Conservation (phyloP, 2,329 filamentous ascomycete genomes). For the Cercospora sp. region DNA sequence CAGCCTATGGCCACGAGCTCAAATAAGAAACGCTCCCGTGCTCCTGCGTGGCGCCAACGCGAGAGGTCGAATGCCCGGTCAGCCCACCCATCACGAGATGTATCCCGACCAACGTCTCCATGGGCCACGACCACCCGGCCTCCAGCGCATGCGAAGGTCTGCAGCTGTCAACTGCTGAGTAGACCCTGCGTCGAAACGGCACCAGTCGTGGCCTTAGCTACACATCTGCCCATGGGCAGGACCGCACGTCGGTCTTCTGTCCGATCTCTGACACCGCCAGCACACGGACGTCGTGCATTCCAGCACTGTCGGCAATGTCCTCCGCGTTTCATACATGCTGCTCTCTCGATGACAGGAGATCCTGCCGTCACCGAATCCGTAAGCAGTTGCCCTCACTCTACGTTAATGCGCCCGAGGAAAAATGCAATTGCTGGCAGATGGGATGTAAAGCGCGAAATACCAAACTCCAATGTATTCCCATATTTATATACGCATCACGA, state of each 20-base stretch:
- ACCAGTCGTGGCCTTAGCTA: neutral
- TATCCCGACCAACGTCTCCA: neutral
- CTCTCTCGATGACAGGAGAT: too few species aligned
- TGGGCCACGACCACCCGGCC: neutral
- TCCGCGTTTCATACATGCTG: too few species aligned
- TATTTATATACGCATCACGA: neutral
- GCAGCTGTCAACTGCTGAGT: neutral
- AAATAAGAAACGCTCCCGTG: neutral
- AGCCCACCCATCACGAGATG: neutral
- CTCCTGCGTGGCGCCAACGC: neutral
- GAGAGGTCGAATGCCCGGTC: neutral
- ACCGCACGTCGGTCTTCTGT: neutral
- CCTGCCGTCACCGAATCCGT: too few species aligned
- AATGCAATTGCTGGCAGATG: neutral
- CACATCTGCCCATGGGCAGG: neutral
- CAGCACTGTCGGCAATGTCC: neutral
- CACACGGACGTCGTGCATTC: neutral
- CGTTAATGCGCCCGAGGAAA: neutral
- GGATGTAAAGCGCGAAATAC: neutral
- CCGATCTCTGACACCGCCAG: neutral
- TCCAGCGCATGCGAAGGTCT: neutral
- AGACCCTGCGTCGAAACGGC: too few species aligned
- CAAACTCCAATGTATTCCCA: neutral
- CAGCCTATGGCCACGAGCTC: neutral
- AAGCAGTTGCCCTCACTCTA: neutral